Conservation (phyloP, 192 early-diverging fungal genomes). For the Podila epigama region DNA sequence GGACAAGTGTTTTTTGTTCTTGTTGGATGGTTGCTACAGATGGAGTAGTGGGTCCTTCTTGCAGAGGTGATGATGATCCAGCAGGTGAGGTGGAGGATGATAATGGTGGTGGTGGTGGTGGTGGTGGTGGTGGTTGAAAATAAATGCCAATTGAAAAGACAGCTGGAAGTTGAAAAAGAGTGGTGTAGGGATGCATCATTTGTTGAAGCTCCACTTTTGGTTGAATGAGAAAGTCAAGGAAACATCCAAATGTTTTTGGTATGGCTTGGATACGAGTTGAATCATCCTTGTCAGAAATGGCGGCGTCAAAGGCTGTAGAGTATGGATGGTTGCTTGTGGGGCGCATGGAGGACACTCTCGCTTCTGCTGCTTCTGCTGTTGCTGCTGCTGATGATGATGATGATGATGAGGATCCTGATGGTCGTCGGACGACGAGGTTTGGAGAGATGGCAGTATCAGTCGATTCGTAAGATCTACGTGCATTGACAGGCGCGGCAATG, state of each 20-base stretch:
- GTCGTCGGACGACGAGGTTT: too few species aligned
- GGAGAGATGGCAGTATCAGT: too few species aligned
- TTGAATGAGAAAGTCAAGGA: slow-evolving; percentile 24
- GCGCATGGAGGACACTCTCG: too few species aligned
- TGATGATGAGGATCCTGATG: too few species aligned
- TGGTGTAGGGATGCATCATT: slow-evolving; percentile 26
- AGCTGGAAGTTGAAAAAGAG: slow-evolving; percentile 19
- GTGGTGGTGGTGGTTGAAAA: not conserved
- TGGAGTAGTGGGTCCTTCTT: not conserved
- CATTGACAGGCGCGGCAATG: too few species aligned
- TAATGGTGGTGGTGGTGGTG: not conserved
- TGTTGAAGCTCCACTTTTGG: slow-evolving; percentile 9
- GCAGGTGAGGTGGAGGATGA: not conserved
- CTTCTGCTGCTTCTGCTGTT: too few species aligned
- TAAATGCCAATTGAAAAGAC: slow-evolving; percentile 20
- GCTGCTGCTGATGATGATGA: not conserved
- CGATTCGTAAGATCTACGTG: too few species aligned
- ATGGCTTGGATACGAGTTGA: slow-evolving; percentile 3
- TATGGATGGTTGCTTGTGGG: too few species aligned
- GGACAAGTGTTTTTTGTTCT: not conserved
- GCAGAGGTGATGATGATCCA: not conserved
- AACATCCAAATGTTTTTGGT: slow-evolving; percentile 26
- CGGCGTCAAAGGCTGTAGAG: slow-evolving; percentile 12
- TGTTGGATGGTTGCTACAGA: slow-evolving; percentile 4
- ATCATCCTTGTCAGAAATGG: slow-evolving; percentile 7